Conservation (phyloP, 768 basidiomycete species). For the Boletellus emodensis region DNA sequence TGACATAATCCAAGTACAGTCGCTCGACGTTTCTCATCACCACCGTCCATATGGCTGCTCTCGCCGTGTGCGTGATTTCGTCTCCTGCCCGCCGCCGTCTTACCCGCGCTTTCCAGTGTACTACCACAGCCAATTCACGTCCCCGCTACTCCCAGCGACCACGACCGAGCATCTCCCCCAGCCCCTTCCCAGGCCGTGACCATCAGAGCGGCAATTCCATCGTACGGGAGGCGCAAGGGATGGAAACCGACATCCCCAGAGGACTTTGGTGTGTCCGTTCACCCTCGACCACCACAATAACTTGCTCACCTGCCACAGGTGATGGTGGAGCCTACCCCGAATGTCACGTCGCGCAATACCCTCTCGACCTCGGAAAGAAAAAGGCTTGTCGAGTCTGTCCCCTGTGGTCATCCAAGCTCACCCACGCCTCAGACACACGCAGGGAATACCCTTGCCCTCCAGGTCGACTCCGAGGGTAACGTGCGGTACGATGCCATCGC, state of each 20-base stretch:
- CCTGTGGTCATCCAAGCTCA: background rate
- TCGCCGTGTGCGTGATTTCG: conserved; percentile 62
- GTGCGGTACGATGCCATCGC: conserved; percentile 98
- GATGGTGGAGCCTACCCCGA: conserved; percentile 90
- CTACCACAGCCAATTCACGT: conserved; percentile 65
- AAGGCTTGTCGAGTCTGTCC: conserved; percentile 52
- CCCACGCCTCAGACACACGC: conserved; percentile 62
- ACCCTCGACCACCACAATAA: background rate
- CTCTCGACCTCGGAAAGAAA: conserved; percentile 91
- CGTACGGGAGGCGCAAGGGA: conserved; percentile 79
- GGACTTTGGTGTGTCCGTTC: conserved; percentile 68
- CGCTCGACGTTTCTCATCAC: conserved; percentile 13
- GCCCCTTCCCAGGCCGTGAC: conserved; percentile 39
- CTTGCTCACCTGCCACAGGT: conserved; percentile 37
- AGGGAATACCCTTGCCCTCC: conserved; percentile 92
- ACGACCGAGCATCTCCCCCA: conserved; percentile 43
- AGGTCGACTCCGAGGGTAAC: conserved; percentile 95
- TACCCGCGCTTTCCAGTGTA: conserved; percentile 38
- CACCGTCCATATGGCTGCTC: conserved; percentile 51
- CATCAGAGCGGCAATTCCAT: conserved; percentile 57
- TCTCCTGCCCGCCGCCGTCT: background rate
- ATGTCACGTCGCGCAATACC: conserved; percentile 97
- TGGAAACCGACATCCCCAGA: conserved; percentile 84
- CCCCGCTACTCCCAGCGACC: conserved; percentile 54
- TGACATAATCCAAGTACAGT: conserved; percentile 15